These are phyloP conservation scores for Monilinia vaccinii-corymbosi DNA, from an alignment of 2,329 filamentous ascomycete species.

Conservation along the genomic window DNA sequence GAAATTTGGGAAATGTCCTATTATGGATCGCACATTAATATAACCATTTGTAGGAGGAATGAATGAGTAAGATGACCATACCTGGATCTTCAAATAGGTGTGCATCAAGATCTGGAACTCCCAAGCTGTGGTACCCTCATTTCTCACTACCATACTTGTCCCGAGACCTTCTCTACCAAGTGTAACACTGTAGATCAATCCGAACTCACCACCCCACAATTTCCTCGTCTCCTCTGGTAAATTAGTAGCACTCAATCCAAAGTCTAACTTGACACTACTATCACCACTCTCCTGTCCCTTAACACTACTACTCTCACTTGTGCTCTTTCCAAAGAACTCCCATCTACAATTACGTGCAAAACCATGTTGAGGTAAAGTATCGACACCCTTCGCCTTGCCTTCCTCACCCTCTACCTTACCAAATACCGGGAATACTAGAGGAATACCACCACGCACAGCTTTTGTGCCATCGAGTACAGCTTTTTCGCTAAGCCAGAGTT, in stretches of 20 bases:
- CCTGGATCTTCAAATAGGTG: constrained; percentile 76
- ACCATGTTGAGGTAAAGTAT: constrained; percentile 76
- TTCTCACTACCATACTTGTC: constrained; percentile 79
- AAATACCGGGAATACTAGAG: constrained; percentile 91
- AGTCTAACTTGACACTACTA: constrained; percentile 83
- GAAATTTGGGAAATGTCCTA: constrained; percentile 71
- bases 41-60: background rate
- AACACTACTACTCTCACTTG: constrained; percentile 39
- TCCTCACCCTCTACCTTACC: constrained; percentile 70
- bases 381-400: constrained; percentile 56
- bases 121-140: constrained; percentile 71
- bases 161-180: constrained; percentile 65
- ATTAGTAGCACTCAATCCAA: constrained; percentile 71
- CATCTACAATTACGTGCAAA: constrained; percentile 84
- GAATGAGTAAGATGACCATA: constrained; percentile 35
- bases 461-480: constrained; percentile 80
- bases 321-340: constrained; percentile 89
- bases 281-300: constrained; percentile 36
- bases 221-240: constrained; percentile 58
- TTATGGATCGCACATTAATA: constrained; percentile 11
- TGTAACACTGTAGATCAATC: constrained; percentile 87
- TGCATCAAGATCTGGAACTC: constrained; percentile 90
- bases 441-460: constrained; percentile 84
- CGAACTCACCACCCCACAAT: constrained; percentile 81
- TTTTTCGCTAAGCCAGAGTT: constrained; percentile 75